Base-by-base conservation (phyloP, 805 yeast genomes). In the Ogataea allantospora region DNA sequence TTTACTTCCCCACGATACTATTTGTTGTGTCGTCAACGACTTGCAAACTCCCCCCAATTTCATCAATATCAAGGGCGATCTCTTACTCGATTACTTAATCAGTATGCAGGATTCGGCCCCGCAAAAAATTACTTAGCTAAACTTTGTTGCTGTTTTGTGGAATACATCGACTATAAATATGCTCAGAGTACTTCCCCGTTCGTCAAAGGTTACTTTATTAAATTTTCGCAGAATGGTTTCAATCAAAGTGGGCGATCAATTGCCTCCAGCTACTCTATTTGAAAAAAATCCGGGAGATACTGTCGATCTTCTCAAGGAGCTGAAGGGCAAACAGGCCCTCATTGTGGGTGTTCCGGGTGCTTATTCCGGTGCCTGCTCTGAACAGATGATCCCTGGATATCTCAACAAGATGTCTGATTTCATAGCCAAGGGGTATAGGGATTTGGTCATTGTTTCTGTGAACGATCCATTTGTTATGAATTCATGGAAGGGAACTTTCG, bases 381-480 rank as follows among this genome's bases (percentile, higher is more conserved):
- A 80, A 17, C 60, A 71, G 19, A 89, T 82, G 54, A 73, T 85
- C 32, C 93, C 95, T 2, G 88, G 85, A n/a, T 86, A 73, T 61
- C 54, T 86, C 53, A 64, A 67, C 42, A 60, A 71, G 30, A 60
- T 73, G 42, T 56, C 68, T 6, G 67, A 72, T 22, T 75, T 88
- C 54, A 66, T 73, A 44, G 69, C 68, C 19, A 81, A 83, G 63
- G 95, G 95, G n/a, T 70, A 76, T 63, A 51, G 64, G 17, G 63
- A 76, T 30, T 61, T 88, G 35, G 78, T 71, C 52, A 77, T 88
- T 28, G 76, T 88, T 23, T 72, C 93, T 13, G 95, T 86, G 33
- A 88, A 88, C 62, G 96, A 88, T 58, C 75, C 93, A 3, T 88
- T 88, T 60, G 96, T 88, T 33, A 77, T 80, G 55, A 74, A 77